Percentiles rank a stretch among this genome's conserved stretches.
Conservation (phyloP, 2,329 filamentous ascomycete genomes). For the Cryphonectria radicalis region DNA sequence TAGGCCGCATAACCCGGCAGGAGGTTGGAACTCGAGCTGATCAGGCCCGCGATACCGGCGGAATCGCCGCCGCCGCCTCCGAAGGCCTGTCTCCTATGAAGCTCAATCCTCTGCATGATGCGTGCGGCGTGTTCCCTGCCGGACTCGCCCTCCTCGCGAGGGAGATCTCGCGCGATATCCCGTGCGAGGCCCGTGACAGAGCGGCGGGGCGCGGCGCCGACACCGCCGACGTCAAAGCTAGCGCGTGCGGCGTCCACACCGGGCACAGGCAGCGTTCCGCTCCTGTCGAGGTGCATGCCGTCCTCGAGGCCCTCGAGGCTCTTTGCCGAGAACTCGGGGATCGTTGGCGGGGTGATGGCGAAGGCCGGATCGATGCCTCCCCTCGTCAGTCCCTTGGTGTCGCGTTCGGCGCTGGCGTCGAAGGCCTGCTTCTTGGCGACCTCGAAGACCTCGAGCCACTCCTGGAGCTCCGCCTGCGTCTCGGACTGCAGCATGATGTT, state of each 20-base stretch:
- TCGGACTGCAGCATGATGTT: conserved; percentile 90
- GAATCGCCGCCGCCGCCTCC: conserved; percentile 52
- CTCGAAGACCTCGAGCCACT: conserved; percentile 94
- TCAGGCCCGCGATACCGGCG: conserved; percentile 82
- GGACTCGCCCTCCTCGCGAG: conserved; percentile 71
- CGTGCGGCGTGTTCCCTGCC: conserved; percentile 81
- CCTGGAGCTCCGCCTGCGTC: conserved; percentile 86
- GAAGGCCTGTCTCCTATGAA: conserved; percentile 78
- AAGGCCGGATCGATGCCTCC: conserved; percentile 75
- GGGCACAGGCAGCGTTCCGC: conserved; percentile 68
- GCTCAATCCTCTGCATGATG: conserved; percentile 90
- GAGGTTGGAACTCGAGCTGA: conserved; percentile 81
- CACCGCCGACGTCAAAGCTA: conserved; percentile 69
- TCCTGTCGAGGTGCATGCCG: conserved; percentile 55
- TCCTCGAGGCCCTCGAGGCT: conserved; percentile 50
- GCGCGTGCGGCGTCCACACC: conserved; percentile 64
- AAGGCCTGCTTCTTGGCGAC: conserved; percentile 91
- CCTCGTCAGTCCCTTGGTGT: conserved; percentile 47
- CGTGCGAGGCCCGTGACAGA: conserved; percentile 58
- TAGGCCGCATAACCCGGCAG: conserved; percentile 62
- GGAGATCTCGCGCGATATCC: conserved; percentile 53
- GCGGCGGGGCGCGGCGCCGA: conserved; percentile 50
- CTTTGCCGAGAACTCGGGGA: conserved; percentile 89
- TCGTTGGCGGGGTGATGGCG: conserved; percentile 84
- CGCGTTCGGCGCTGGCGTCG: conserved; percentile 67